These are phyloP conservation scores for Aspergillus chevalieri DNA, from an alignment of 2,329 filamentous ascomycete genomes.

Conservation along the genomic window DNA sequence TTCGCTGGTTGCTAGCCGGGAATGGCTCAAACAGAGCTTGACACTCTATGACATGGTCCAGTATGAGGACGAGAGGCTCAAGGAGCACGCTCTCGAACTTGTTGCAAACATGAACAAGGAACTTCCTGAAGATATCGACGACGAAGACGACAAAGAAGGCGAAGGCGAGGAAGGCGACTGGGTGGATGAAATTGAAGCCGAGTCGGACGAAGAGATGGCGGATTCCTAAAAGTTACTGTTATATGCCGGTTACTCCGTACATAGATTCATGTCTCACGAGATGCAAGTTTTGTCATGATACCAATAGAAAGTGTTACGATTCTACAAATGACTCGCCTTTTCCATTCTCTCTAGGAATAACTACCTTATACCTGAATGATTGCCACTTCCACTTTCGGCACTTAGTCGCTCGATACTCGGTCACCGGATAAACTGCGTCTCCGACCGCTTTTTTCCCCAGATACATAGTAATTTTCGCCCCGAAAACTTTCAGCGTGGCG, in stretches of 20 bases:
- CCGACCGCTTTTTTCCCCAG: conserved; percentile 19
- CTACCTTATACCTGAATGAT: not conserved
- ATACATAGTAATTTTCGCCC: conserved; percentile 15
- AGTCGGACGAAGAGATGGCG: conserved; percentile 50
- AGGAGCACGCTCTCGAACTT: conserved; percentile 40
- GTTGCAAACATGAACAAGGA: conserved; percentile 54
- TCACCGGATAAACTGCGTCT: conserved; percentile 23
- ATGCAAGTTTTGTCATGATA: conserved; percentile 23
- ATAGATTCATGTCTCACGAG: no score
- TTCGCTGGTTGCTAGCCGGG: conserved; percentile 66
- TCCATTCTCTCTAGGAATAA: not conserved
- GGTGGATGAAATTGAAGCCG: conserved; percentile 52
- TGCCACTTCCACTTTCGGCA: not conserved
- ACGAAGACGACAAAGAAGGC: conserved; percentile 51
- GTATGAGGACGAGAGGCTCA: conserved; percentile 56
- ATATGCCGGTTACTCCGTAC: no score
- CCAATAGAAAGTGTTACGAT: conserved; percentile 18
- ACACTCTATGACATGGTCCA: conserved; percentile 71
- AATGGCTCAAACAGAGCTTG: conserved; percentile 76
- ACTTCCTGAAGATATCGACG: conserved; percentile 55
- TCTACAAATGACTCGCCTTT: not conserved
- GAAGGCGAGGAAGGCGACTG: conserved; percentile 51
- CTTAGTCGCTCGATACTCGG: conserved; percentile 8
- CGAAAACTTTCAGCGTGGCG: conserved; percentile 16
- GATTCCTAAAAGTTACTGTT: conserved; percentile 32